These are phyloP conservation scores for Citrus maxima DNA, from an alignment of 345 rosid genomes.

Conservation along the genomic window DNA sequence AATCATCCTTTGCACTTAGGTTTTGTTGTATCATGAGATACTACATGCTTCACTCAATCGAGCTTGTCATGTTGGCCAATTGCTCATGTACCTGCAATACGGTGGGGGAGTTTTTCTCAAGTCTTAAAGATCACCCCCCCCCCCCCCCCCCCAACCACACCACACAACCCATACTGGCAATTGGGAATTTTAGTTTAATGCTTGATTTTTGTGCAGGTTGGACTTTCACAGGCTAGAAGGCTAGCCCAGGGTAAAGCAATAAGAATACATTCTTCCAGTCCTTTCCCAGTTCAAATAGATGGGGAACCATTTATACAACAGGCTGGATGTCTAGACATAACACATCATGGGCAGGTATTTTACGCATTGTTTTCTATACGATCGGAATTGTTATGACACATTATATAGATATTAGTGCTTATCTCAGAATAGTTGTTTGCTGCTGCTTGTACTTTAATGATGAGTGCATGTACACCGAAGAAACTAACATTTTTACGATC, in stretches of 20 bases:
- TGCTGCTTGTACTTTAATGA: too few species aligned
- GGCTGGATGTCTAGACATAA: constrained; percentile 63
- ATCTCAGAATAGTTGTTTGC: too few species aligned
- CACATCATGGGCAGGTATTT: constrained; percentile 66
- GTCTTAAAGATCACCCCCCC: too few species aligned
- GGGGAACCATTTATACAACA: constrained; percentile 73
- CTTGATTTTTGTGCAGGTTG: constrained; percentile 32
- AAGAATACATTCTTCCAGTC: constrained; percentile 56
- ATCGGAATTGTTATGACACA: too few species aligned
- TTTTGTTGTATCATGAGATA: not conserved
- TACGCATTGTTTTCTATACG: not conserved
- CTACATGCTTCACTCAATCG: not conserved
- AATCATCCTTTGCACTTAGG: too few species aligned
- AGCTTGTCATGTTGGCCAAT: not conserved
- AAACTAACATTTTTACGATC: too few species aligned
- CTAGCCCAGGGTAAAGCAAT: constrained; percentile 59
- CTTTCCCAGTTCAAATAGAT: constrained; percentile 68
- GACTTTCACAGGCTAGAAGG: constrained; percentile 71
- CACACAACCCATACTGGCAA: too few species aligned
- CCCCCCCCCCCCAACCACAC: too few species aligned
- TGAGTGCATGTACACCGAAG: too few species aligned
- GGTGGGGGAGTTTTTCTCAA: too few species aligned
- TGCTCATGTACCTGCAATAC: not conserved
- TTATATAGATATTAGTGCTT: not conserved
- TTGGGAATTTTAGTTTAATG: not conserved